Percentiles rank a stretch among this genome's conserved stretches.
Evolutionary conservation across 306 rosid species (phyloP).

Genomic region (Betula pendula): DNA sequence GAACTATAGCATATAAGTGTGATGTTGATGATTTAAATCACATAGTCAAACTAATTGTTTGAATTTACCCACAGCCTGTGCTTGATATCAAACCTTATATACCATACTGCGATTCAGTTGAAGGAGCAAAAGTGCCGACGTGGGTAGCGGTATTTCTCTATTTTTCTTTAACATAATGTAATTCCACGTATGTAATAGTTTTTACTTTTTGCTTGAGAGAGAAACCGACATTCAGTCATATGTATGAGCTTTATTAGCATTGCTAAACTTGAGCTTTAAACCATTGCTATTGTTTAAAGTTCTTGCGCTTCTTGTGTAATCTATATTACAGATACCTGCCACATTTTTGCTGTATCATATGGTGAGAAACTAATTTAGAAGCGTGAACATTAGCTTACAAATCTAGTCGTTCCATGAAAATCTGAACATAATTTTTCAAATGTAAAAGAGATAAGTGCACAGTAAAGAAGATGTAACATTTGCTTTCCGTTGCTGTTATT

Average conservation of each 20-base stretch:
- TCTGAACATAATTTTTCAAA: not conserved
- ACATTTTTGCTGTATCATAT: not conserved
- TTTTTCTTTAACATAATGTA: slow-evolving; percentile 24
- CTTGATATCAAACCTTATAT: slow-evolving; percentile 93
- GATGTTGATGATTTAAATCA: slow-evolving; percentile 17
- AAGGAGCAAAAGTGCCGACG: slow-evolving; percentile 69
- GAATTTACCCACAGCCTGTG: slow-evolving; percentile 66
- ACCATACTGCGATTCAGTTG: slow-evolving; percentile 77
- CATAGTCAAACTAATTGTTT: slow-evolving; percentile 24
- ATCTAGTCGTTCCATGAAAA: not conserved
- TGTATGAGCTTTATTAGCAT: not conserved
- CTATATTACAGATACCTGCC: not conserved
- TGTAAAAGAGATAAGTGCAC: not conserved
- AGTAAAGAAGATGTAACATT: not conserved
- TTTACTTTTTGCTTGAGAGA: not conserved
- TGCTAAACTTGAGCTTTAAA: not conserved
- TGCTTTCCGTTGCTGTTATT: not conserved
- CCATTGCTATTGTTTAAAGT: not conserved
- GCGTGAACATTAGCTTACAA: not conserved
- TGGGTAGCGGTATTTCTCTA: slow-evolving; percentile 68
- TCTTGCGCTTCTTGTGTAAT: not conserved
- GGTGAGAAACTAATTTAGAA: not conserved
- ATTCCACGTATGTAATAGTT: not conserved
- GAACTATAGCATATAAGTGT: not conserved
- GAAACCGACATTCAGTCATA: not conserved